Conservation (phyloP, 2,329 filamentous ascomycete genomes). For the Colletotrichum chlorophyti region DNA sequence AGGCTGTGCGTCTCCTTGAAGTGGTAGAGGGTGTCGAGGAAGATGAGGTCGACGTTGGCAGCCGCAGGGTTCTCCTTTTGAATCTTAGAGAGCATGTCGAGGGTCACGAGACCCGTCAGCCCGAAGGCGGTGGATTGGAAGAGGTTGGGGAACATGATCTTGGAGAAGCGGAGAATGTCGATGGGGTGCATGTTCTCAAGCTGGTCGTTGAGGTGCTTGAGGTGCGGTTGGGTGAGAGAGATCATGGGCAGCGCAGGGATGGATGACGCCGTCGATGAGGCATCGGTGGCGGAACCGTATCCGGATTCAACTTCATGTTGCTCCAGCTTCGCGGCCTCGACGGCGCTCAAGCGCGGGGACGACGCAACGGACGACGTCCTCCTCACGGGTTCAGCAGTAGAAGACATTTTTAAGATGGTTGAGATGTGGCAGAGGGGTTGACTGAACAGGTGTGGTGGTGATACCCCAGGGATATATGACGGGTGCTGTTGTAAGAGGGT, state of each 20-base stretch:
- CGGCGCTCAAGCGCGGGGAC: conserved; percentile 43
- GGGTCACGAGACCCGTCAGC: conserved; percentile 78
- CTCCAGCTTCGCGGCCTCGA: conserved; percentile 48
- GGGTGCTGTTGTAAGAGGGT: conserved; percentile 13
- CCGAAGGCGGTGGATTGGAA: conserved; percentile 89
- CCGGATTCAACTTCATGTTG: conserved; percentile 74
- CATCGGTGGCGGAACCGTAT: conserved; percentile 66
- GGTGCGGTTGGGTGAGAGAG: conserved; percentile 84
- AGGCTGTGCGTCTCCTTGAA: conserved; percentile 79
- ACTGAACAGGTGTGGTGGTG: background rate
- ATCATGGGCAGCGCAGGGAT: conserved; percentile 76
- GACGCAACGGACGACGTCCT: conserved; percentile 47
- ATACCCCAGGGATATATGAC: background rate
- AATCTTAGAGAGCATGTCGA: conserved; percentile 86
- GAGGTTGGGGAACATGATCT: conserved; percentile 86
- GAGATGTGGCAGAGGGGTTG: conserved; percentile 17
- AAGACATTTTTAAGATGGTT: conserved; percentile 44
- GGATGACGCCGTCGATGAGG: conserved; percentile 55
- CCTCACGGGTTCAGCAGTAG: conserved; percentile 36
- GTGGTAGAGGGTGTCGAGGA: conserved; percentile 85
- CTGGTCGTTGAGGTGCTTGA: conserved; percentile 90
- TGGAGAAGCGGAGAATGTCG: conserved; percentile 92
- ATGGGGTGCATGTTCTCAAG: conserved; percentile 86
- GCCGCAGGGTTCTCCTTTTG: conserved; percentile 66
- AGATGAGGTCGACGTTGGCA: conserved; percentile 71